Evolutionary conservation across 2,329 filamentous ascomycete species (phyloP), one percentile per base, ranked within the genome.

Genomic region (Ceratocystis papillata): DNA sequence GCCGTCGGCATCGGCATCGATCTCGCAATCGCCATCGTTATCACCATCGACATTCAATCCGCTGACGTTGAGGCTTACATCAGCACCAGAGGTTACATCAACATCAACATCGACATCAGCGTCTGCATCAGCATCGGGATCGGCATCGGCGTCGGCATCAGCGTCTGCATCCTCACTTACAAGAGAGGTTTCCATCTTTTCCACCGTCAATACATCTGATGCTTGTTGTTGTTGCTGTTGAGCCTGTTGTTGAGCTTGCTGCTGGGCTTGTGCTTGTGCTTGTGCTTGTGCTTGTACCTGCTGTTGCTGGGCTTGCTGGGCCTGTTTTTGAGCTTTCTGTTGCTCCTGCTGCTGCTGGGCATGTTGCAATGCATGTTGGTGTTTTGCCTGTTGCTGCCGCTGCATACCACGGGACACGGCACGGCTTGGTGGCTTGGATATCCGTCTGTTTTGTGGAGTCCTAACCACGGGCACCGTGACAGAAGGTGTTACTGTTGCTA

Each of bases 131-230:
- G 71, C 75, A n/a, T 72, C 70, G 1, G 63, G 65, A 33, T 63
- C 68, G 53, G 66, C 64, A 28, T 69, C 68, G 5, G 65, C 69
- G 33, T 72, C 70, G 57, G 65, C 76, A 44, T 77, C 77, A 28
- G 77, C 77, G 45, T 79, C 77, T 73, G 77, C 78, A 59, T 76
- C 75, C 25, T 63, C 68, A 0, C 74, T 74, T 57, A 71, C 70
- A 6, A 65, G 66, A 57, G 76, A 77, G 3, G 75, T 77, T 65
- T 78, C 76, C 65, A 76, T 72, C 48, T 78, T 77, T 10, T 64
- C 46, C 12, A 44, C 15, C 22, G 45, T 17, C 17, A 55, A 28
- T n/a, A 5, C 63, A 2, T 53, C 64, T 5, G 55, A 57, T n/a
- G 17, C 22, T 57, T 64, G 44, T 73, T 72, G 65, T 77, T 75